Percentiles rank a stretch among this genome's conserved stretches.
Evolutionary conservation across 2,329 filamentous ascomycete genomes (phyloP).

Genomic region (Hymenoscyphus salicellus): DNA sequence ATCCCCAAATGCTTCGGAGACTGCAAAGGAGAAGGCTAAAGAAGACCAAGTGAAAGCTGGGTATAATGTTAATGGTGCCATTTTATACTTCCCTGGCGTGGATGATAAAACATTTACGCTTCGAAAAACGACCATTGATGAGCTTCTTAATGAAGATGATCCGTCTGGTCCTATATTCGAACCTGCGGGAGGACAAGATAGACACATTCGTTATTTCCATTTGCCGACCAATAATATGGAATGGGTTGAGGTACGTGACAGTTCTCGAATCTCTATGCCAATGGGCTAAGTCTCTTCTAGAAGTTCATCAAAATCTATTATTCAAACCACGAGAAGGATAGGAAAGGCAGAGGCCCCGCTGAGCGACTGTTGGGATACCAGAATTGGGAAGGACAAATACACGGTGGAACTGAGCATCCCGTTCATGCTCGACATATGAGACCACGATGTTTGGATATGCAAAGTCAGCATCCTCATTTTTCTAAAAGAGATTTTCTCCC

Average conservation of each 20-base stretch:
- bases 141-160: neutral
- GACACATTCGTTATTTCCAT: conserved; percentile 23
- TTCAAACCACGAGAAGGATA: conserved; percentile 8
- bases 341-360: neutral
- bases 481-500: neutral
- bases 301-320: conserved; percentile 21
- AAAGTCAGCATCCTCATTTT: conserved; percentile 7
- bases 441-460: conserved; percentile 16
- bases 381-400: conserved; percentile 22
- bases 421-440: conserved; percentile 28
- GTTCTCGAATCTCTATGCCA: neutral
- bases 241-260: conserved; percentile 22
- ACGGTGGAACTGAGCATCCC: conserved; percentile 21
- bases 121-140: neutral
- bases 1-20: neutral
- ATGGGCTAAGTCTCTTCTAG: conserved; percentile 6
- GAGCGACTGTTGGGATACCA: conserved; percentile 21
- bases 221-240: conserved; percentile 27
- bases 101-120: neutral
- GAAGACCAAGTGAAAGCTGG: neutral
- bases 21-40: neutral
- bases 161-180: neutral
- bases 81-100: neutral
- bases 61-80: conserved; percentile 4
- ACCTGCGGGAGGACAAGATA: neutral